These are phyloP conservation scores for Leucoagaricus sp. DNA, from an alignment of 1,284 basidiomycete species.

Conservation along the genomic window DNA sequence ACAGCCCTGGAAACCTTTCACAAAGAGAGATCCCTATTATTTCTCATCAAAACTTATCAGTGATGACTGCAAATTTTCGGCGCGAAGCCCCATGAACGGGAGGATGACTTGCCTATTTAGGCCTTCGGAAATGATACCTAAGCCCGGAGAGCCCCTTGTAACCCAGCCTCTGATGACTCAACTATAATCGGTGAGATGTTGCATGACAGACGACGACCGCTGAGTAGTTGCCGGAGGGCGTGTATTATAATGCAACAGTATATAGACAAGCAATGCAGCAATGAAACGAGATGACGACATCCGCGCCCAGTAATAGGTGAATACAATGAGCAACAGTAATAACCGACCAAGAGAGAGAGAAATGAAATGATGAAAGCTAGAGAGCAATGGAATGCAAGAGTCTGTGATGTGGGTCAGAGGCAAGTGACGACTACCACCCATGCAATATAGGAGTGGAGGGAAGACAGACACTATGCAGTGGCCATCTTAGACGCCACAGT, in stretches of 20 bases:
- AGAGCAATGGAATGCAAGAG: conserved; percentile 15
- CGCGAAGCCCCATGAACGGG: too few relatives aligned
- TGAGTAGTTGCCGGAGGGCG: not conserved
- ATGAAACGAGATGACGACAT: conserved; percentile 5
- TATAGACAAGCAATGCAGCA: conserved; percentile 9
- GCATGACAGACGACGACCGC: not conserved
- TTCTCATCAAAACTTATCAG: not conserved
- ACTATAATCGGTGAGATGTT: not conserved
- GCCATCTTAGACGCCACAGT: conserved; percentile 86
- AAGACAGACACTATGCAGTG: conserved; percentile 50
- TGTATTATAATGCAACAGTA: conserved; percentile 18
- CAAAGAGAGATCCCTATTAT: too few relatives aligned
- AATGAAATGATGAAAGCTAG: conserved; percentile 9
- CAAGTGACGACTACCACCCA: not conserved
- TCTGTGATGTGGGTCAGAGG: conserved; percentile 9
- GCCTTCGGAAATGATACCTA: not conserved
- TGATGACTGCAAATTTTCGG: not conserved
- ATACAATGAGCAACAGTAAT: not conserved
- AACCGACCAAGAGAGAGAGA: conserved; percentile 7
- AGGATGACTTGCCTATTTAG: not conserved
- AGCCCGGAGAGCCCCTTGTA: not conserved
- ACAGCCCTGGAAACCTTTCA: too few relatives aligned
- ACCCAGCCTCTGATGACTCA: not conserved
- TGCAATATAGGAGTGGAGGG: not conserved
- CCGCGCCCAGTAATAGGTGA: conserved; percentile 5